These are phyloP conservation scores for Scutellaria minor DNA, from an alignment of 257 asterid genomes.

Conservation along the genomic window DNA sequence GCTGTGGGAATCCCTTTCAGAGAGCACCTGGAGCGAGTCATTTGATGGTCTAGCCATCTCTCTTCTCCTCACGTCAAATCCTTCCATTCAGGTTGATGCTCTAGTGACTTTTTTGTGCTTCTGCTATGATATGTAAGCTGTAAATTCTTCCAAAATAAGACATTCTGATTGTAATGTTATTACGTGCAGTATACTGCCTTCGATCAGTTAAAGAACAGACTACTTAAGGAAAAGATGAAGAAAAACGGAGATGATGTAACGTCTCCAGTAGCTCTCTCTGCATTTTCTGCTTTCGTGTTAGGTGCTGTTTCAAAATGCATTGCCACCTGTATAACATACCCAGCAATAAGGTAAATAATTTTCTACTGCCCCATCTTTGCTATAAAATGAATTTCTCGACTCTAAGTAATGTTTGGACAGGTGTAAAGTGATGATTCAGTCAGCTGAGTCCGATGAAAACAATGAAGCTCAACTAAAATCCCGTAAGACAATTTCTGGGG, in stretches of 20 bases:
- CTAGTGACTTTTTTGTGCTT: constrained; percentile 14
- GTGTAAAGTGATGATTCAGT: constrained; percentile 90
- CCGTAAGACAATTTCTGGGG: constrained; percentile 63
- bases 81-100: constrained; percentile 78
- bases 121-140: background rate
- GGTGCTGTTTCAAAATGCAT: constrained; percentile 92
- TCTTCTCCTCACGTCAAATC: constrained; percentile 85
- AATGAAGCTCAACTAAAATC: constrained; percentile 38
- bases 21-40: constrained; percentile 78
- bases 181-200: constrained; percentile 80
- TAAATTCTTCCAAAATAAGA: background rate
- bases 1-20: constrained; percentile 73
- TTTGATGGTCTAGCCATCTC: constrained; percentile 93
- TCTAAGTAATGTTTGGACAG: constrained; percentile 36
- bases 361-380: background rate
- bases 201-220: constrained; percentile 78
- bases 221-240: constrained; percentile 53
- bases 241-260: constrained; percentile 36
- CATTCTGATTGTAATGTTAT: constrained; percentile 27
- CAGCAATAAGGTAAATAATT: constrained; percentile 70
- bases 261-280: constrained; percentile 77
- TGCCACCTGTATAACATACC: constrained; percentile 88
- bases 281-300: constrained; percentile 72
- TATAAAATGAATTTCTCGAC: background rate
- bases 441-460: constrained; percentile 69